phyloP scores from a whole-genome alignment of 148 eudicot genomes.

The Suaeda aralocaspica region DNA sequence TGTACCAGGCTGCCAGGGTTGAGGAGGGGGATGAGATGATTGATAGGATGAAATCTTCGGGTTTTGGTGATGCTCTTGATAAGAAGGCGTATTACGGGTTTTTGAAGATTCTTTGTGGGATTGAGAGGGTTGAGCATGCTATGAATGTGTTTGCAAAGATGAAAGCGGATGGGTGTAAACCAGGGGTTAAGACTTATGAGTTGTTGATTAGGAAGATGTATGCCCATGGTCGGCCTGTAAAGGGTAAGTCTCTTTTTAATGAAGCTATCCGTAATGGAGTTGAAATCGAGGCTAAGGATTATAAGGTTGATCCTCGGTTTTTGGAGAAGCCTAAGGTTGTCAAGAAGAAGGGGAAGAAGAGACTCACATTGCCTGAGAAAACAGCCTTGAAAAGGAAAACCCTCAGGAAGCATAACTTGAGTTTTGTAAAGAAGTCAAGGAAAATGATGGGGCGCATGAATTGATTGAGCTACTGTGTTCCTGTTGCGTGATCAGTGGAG shows the following conservation, averaged over 20 bases:
- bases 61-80: constrained; percentile 60
- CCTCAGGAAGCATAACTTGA: constrained; percentile 48
- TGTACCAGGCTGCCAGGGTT: constrained; percentile 85
- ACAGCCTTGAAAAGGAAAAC: constrained; percentile 37
- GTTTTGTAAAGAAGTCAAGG: constrained; percentile 50
- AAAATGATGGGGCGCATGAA: constrained; percentile 38
- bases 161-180: constrained; percentile 71
- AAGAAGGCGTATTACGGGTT: constrained; percentile 69
- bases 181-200: constrained; percentile 75
- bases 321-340: constrained; percentile 46
- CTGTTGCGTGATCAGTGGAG: background rate
- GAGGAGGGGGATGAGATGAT: constrained; percentile 96
- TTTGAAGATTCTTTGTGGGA: constrained; percentile 76
- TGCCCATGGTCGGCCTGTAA: constrained; percentile 63
- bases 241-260: constrained; percentile 60
- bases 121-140: constrained; percentile 89
- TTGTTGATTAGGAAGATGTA: constrained; percentile 67
- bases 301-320: constrained; percentile 70
- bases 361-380: constrained; percentile 47
- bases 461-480: constrained; percentile 24
- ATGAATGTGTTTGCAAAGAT: constrained; percentile 65
- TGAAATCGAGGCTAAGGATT: constrained; percentile 51
- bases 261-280: constrained; percentile 61
- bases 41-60: constrained; percentile 84
- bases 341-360: constrained; percentile 63